phyloP scores from a whole-genome alignment of 345 rosid genomes.

The Lepidium aucheri region DNA sequence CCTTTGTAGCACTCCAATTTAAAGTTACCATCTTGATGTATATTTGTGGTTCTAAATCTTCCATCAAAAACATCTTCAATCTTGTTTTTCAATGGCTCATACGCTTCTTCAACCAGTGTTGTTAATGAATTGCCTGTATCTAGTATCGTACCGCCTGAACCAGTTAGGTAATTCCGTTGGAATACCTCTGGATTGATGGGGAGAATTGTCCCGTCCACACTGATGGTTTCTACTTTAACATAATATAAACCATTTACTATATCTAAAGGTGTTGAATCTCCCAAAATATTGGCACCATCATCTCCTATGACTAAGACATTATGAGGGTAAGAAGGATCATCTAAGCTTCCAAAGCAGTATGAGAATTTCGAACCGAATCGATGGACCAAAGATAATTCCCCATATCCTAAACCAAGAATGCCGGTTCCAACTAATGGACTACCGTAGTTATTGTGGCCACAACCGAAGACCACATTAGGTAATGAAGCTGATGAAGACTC shows the following conservation, averaged over 20 bases:
- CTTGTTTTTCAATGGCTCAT: background rate
- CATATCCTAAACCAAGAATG: background rate
- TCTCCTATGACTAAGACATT: background rate
- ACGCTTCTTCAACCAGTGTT: background rate
- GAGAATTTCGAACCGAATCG: background rate
- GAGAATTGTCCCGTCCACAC: background rate
- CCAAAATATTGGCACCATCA: background rate
- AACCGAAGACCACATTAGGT: background rate
- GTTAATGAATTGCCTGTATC: background rate
- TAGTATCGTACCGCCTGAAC: background rate
- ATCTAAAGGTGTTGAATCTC: background rate
- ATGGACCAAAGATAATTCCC: background rate
- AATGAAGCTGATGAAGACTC: background rate
- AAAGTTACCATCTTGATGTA: background rate
- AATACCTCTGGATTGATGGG: background rate
- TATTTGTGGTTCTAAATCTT: background rate
- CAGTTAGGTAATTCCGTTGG: background rate
- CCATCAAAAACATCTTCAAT: background rate
- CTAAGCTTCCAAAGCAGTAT: background rate
- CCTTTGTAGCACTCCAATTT: slow-evolving; percentile 3
- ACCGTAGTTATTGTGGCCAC: background rate
- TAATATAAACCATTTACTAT: background rate
- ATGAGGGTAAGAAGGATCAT: background rate
- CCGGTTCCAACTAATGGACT: background rate
- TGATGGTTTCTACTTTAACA: background rate